Conservation (phyloP, 106 monocot species). For the Dioscorea dumetorum region DNA sequence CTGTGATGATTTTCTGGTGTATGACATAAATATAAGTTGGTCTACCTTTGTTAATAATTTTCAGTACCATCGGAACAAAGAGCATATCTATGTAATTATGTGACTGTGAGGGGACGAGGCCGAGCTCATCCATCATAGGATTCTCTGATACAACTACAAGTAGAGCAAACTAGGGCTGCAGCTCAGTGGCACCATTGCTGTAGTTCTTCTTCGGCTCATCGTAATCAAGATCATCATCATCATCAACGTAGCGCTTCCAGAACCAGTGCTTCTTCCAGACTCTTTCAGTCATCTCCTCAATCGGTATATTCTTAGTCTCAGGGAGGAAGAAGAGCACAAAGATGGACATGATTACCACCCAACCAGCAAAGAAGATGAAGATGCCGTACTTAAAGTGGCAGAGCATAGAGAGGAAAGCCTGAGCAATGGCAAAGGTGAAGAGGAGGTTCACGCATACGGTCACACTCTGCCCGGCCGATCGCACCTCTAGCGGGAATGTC, state of each 20-base stretch:
- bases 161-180: too few relatives aligned
- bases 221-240: background rate
- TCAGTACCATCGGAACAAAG: too few relatives aligned
- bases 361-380: conserved; percentile 66
- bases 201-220: background rate
- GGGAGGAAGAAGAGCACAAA: conserved; percentile 47
- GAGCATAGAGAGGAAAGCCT: conserved; percentile 75
- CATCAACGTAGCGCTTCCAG: conserved; percentile 69
- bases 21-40: too few relatives aligned
- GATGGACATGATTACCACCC: conserved; percentile 67
- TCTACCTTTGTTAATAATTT: too few relatives aligned
- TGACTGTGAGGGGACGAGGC: too few relatives aligned
- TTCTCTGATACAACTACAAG: too few relatives aligned
- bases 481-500: conserved; percentile 61
- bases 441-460: conserved; percentile 64
- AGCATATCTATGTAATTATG: too few relatives aligned
- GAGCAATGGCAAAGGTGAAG: conserved; percentile 68
- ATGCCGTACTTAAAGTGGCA: conserved; percentile 74
- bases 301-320: conserved; percentile 42
- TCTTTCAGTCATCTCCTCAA: conserved; percentile 47
- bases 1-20: too few relatives aligned
- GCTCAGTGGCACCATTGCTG: background rate
- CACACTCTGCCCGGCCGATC: conserved; percentile 77
- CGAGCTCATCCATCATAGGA: too few relatives aligned
- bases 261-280: conserved; percentile 66